These are phyloP conservation scores for Trametopsis cervina DNA, from an alignment of 768 basidiomycete genomes.

Conservation along the genomic window DNA sequence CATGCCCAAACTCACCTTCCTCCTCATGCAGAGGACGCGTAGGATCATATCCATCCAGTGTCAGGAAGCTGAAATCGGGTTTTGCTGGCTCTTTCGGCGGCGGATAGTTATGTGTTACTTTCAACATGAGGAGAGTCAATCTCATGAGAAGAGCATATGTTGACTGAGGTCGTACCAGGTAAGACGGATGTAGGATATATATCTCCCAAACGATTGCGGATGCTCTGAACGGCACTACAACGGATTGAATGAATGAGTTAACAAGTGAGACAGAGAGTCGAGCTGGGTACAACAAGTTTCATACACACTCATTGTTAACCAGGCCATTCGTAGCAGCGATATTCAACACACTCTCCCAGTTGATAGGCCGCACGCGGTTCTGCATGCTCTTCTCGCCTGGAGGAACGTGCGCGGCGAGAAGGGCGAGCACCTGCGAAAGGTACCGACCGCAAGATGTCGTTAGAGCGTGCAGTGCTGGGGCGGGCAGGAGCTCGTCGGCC, in stretches of 20 bases:
- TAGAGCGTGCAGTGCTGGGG: conserved; percentile 29
- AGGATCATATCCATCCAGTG: conserved; percentile 4
- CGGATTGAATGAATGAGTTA: not conserved
- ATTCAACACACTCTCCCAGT: conserved; percentile 59
- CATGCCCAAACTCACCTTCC: too few species aligned
- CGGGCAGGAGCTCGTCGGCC: conserved; percentile 25
- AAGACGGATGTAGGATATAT: not conserved
- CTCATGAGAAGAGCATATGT: not conserved
- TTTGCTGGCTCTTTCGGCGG: not conserved
- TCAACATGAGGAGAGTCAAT: not conserved
- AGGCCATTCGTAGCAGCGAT: conserved; percentile 37
- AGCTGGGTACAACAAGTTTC: not conserved
- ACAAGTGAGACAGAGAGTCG: not conserved
- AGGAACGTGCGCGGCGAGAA: conserved; percentile 51
- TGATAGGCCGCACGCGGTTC: conserved; percentile 52
- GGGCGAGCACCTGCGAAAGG: conserved; percentile 45
- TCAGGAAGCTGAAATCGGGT: conserved; percentile 12
- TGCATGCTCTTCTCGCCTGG: conserved; percentile 53
- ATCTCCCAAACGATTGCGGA: not conserved
- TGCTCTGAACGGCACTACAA: conserved; percentile 1
- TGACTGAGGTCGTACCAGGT: not conserved
- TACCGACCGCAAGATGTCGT: conserved; percentile 36
- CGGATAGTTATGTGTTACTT: conserved; percentile 2
- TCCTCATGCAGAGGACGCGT: too few species aligned
- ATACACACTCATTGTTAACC: conserved; percentile 21